Base-by-base conservation (phyloP, 2,329 filamentous ascomycete genomes). In the Penicillium brevicompactum region DNA sequence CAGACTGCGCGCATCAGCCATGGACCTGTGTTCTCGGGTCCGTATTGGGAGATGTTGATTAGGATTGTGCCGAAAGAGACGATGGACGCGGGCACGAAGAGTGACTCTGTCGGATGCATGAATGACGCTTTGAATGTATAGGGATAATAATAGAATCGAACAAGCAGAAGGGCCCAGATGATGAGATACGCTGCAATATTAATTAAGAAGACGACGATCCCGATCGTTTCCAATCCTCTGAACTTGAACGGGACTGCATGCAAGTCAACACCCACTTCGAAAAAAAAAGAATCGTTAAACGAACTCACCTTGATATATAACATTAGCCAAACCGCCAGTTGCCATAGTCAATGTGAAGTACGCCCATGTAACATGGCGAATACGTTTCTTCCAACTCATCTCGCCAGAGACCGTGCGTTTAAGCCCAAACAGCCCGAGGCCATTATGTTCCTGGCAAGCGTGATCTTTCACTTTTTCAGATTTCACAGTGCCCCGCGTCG, bases 31-130 rank as follows among this genome's bases (percentile, higher is more conserved):
- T 81, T 73, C n/a, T 81, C 78, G 5, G 86, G 78, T 1, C 89
- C 90, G 68, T 92, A 94, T 68, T 94, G 86, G 41, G 87, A 88
- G 30, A 89, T 84, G 61, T 91, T 93, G 66, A 91, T 90, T 62
- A 91, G 78, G 30, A 92, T 84, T 40, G 91, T 91, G 21, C 87
- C 90, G 57, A 89, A 82, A 14, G 88, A 91, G 54, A 89, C 85
- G 9, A 81, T 76, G 4, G 80, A 84, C 1, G 90, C 84, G 0
- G 89, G 89, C 14, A 91, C 85, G 68, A 93, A 94, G 0, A 93
- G 78, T 9, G 85, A 88, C 68, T 95, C 91, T 0, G 88, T 87
- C 11, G 90, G 89, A 73, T 93, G 90, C 6, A 85, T 78, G 56
- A 94, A 88, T 0, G 88, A 91, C 13, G 84, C 79, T 55, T 80